Base-by-base conservation (phyloP, 129 eudicot genomes). In the Helianthus tuberosus region DNA sequence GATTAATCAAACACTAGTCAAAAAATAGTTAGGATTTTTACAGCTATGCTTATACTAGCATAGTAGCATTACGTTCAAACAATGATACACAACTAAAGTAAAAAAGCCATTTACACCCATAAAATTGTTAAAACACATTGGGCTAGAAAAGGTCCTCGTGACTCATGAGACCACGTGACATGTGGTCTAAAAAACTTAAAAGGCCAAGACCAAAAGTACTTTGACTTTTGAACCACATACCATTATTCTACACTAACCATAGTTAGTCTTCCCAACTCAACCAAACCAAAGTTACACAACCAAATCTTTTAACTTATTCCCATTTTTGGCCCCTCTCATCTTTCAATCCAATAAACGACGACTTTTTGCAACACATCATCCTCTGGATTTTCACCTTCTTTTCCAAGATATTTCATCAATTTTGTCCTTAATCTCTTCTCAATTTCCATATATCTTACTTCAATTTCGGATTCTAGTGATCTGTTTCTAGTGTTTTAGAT, bases 341-440 rank as follows among this genome's bases (percentile, higher is more conserved):
- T 6, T 5, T 8, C 29, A 46, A 63, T 32, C 64, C 60, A 78
- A 78, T 39, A 72, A 71, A 65, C 77, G 82, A 71, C 55, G 82
- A 78, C 82, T 78, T 70, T 68, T 61, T 63, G 20, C 32, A 27
- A 27, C 32, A 27, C 23, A 20, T 20, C 58, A 35, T 63, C 17
- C 32, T 50, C 54, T 4, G 7, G 38, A 11, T 25, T 76, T 59
- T 65, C 81, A 50, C 64, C 52, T 49, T 78, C 41, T 69, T 52
- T 63, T 51, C 57, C 6, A 69, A 61, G 77, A 77, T 67, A 59
- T 77, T 64, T 63, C 60, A 50, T 71, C 67, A 25, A 20, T 50
- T 52, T 67, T 76, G 60, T 44, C 57, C 75, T 55, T 54, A 41
- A 29, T 53, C 20, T 48, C 14, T 52, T 51, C 11, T 54, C 57